These are phyloP conservation scores for Onygenales sp. DNA, from an alignment of 2,329 filamentous ascomycete species.

Conservation along the genomic window DNA sequence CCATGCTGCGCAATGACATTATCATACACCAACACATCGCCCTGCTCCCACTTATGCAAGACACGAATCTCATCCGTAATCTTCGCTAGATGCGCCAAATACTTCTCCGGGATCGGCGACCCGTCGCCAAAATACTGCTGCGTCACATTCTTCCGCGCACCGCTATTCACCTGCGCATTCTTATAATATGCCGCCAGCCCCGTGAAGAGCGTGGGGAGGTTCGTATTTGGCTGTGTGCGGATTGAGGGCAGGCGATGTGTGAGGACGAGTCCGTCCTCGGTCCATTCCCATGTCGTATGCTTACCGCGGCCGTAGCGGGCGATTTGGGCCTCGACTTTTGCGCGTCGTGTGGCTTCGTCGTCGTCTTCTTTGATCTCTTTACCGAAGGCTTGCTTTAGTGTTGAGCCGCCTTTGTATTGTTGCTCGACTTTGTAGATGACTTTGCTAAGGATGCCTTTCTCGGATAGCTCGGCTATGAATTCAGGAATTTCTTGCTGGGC, in stretches of 20 bases:
- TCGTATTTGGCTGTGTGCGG: conserved; percentile 38
- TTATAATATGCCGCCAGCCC: conserved; percentile 26
- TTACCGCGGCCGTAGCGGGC: conserved; percentile 21
- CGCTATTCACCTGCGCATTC: conserved; percentile 18
- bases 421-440: conserved; percentile 35
- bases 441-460: conserved; percentile 36
- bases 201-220: conserved; percentile 39
- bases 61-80: conserved; percentile 43
- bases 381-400: conserved; percentile 38
- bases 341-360: conserved; percentile 29
- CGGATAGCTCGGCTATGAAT: conserved; percentile 29
- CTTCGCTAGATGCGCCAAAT: conserved; percentile 9
- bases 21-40: conserved; percentile 42
- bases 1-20: conserved; percentile 41
- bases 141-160: conserved; percentile 20
- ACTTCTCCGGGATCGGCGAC: not conserved
- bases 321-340: conserved; percentile 43
- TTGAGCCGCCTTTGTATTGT: conserved; percentile 40
- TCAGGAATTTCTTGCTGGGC: conserved; percentile 39
- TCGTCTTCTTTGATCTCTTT: conserved; percentile 38
- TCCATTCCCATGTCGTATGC: conserved; percentile 42
- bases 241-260: conserved; percentile 39
- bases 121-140: conserved; percentile 5
- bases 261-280: conserved; percentile 33
- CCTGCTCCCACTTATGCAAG: conserved; percentile 38